These are phyloP conservation scores for Aureobasidium sp. DNA, from an alignment of 2,329 filamentous ascomycete genomes.

Conservation along the genomic window DNA sequence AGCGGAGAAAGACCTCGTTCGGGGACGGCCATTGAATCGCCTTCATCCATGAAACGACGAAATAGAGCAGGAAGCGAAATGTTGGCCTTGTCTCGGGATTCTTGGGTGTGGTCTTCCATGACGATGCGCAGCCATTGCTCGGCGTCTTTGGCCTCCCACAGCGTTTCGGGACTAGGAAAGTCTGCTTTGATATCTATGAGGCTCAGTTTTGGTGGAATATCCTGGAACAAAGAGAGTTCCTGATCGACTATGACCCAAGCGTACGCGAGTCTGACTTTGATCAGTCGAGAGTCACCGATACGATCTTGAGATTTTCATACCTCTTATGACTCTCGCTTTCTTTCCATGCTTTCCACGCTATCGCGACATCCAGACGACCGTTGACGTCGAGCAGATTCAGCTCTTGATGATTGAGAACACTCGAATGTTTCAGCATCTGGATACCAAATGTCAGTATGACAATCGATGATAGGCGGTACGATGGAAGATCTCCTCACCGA, in stretches of 20 bases:
- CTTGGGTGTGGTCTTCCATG: too few relatives aligned
- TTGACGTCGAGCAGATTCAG: too few relatives aligned
- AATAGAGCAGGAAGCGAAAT: constrained; percentile 72
- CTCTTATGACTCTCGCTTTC: too few relatives aligned
- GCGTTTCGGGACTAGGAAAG: constrained; percentile 67
- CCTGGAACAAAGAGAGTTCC: constrained; percentile 73
- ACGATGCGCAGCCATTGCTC: constrained; percentile 67
- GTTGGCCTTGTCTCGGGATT: too few relatives aligned
- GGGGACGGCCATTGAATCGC: constrained; percentile 64
- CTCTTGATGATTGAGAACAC: constrained; percentile 65
- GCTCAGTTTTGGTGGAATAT: constrained; percentile 68
- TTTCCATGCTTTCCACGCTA: too few relatives aligned
- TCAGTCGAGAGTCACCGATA: constrained; percentile 67
- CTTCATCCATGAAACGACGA: constrained; percentile 71
- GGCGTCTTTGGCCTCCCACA: constrained; percentile 69
- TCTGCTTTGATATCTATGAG: constrained; percentile 71
- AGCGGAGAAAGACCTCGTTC: constrained; percentile 59
- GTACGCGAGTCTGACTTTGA: constrained; percentile 73
- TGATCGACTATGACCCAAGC: constrained; percentile 81
- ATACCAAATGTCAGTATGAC: too few relatives aligned
- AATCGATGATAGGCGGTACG: too few relatives aligned
- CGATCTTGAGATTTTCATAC: too few relatives aligned
- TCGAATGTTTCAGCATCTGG: constrained; percentile 75
- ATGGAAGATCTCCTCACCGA: too few relatives aligned
- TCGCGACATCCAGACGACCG: too few relatives aligned